Conservation (phyloP, 805 yeast genomes). For the Starmerella vaccinii region DNA sequence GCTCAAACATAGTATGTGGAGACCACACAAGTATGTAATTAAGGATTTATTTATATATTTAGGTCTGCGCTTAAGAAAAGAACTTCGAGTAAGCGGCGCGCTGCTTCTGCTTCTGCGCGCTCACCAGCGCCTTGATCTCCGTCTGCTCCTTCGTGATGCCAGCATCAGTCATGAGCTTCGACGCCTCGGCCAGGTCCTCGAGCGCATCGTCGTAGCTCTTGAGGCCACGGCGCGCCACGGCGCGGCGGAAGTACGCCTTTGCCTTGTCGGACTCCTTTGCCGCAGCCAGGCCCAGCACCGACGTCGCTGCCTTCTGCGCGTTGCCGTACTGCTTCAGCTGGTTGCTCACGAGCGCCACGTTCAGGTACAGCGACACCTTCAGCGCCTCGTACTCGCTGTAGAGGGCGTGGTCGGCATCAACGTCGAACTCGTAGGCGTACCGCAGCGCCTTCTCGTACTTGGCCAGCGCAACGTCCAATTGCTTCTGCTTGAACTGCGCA, state of each 20-base stretch:
- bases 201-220: conserved; percentile 66
- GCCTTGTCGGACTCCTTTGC: conserved; percentile 58
- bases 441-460: conserved; percentile 67
- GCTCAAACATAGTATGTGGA: too few species aligned
- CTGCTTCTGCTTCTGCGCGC: conserved; percentile 41
- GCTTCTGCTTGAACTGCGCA: conserved; percentile 54
- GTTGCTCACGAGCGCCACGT: conserved; percentile 63
- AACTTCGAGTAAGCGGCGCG: conserved; percentile 36
- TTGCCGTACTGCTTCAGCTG: conserved; percentile 48
- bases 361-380: conserved; percentile 56
- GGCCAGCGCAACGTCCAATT: conserved; percentile 44
- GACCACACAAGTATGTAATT: too few species aligned
- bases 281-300: conserved; percentile 51
- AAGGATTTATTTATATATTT: too few species aligned
- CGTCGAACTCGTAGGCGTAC: conserved; percentile 63
- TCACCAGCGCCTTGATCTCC: conserved; percentile 45
- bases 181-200: conserved; percentile 54
- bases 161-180: conserved; percentile 57
- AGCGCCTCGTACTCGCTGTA: conserved; percentile 41
- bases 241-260: conserved; percentile 81
- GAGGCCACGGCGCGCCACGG: conserved; percentile 52
- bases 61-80: conserved; percentile 23
- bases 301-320: conserved; percentile 50
- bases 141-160: conserved; percentile 57
- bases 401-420: conserved; percentile 40